A percentile compares a stretch with the other conserved stretches of the same genome.
These are phyloP conservation scores for Calonectria honghensis DNA, from an alignment of 2,329 filamentous ascomycete species.

Conservation along the genomic window DNA sequence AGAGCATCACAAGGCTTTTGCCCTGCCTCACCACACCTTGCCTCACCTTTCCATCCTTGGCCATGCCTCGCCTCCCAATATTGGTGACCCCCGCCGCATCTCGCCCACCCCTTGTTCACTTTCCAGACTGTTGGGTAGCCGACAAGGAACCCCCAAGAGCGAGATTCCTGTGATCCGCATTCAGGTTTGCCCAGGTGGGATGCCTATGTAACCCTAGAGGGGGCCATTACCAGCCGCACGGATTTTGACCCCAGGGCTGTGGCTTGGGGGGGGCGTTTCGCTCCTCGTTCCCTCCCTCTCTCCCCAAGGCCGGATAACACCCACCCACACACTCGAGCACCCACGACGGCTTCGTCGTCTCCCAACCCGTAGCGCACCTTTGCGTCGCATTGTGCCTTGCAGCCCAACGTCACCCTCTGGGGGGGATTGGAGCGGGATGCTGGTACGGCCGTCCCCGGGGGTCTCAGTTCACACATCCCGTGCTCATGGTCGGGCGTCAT, in stretches of 20 bases:
- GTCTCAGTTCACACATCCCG: slow-evolving; percentile 11
- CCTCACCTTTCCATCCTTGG: slow-evolving; percentile 27
- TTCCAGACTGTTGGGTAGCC: slow-evolving; percentile 16
- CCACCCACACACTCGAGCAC: slow-evolving; percentile 8
- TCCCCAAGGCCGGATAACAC: slow-evolving; percentile 7
- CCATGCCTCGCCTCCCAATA: slow-evolving; percentile 24
- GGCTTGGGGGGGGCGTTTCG: slow-evolving; percentile 21
- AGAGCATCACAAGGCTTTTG: slow-evolving; percentile 11
- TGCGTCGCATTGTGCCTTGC: slow-evolving; percentile 37
- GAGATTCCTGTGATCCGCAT: slow-evolving; percentile 18
- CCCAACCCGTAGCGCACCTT: not conserved
- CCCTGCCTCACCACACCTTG: slow-evolving; percentile 8
- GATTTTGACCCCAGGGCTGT: slow-evolving; percentile 13
- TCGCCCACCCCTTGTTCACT: slow-evolving; percentile 6
- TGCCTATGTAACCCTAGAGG: slow-evolving; percentile 36
- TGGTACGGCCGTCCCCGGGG: slow-evolving; percentile 8
- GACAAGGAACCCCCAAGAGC: slow-evolving; percentile 18
- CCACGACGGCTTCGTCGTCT: slow-evolving; percentile 8
- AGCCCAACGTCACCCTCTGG: slow-evolving; percentile 24
- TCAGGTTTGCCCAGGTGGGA: slow-evolving; percentile 28
- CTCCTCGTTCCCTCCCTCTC: not conserved
- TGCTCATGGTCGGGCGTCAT: slow-evolving; percentile 1
- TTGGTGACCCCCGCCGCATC: slow-evolving; percentile 4
- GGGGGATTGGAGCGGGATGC: slow-evolving; percentile 12
- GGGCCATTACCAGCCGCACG: slow-evolving; percentile 33